These are phyloP conservation scores for Tuber magnatum DNA, from an alignment of 495 filamentous ascomycete genomes.

Conservation along the genomic window DNA sequence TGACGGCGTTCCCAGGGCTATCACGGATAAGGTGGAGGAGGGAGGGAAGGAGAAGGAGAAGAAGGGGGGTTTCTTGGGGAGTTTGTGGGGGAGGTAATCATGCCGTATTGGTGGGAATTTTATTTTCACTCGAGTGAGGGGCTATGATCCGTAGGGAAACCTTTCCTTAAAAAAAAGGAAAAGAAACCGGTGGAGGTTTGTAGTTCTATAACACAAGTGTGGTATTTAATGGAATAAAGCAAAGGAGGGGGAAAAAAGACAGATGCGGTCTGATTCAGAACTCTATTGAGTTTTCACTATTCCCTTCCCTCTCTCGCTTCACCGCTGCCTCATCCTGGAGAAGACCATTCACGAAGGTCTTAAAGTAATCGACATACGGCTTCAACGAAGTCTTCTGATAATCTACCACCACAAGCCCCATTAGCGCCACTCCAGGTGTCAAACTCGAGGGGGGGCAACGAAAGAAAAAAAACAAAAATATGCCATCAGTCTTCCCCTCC, in stretches of 20 bases:
- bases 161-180: neutral
- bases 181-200: neutral
- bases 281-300: constrained; percentile 50
- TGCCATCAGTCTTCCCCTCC: constrained; percentile 44
- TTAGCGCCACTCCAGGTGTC: constrained; percentile 9
- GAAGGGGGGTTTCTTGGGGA: constrained; percentile 38
- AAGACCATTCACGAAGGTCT: constrained; percentile 65
- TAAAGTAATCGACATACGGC: constrained; percentile 86
- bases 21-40: constrained; percentile 17
- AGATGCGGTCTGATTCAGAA: constrained; percentile 45
- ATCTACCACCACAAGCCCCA: constrained; percentile 49
- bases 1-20: constrained; percentile 24
- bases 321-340: constrained; percentile 73
- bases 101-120: neutral
- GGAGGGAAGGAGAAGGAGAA: constrained; percentile 23
- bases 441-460: constrained; percentile 41
- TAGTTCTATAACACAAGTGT: constrained; percentile 6
- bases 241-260: neutral
- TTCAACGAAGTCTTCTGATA: constrained; percentile 96
- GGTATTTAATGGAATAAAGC: constrained; percentile 1
- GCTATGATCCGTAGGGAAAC: neutral
- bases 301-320: constrained; percentile 57
- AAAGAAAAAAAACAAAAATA: constrained; percentile 7
- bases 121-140: neutral
- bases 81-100: constrained; percentile 40